A percentile compares a stretch with the other conserved stretches of the same genome.
phyloP scores from a whole-genome alignment of 2,329 filamentous ascomycete species.

The Alternaria arborescens region DNA sequence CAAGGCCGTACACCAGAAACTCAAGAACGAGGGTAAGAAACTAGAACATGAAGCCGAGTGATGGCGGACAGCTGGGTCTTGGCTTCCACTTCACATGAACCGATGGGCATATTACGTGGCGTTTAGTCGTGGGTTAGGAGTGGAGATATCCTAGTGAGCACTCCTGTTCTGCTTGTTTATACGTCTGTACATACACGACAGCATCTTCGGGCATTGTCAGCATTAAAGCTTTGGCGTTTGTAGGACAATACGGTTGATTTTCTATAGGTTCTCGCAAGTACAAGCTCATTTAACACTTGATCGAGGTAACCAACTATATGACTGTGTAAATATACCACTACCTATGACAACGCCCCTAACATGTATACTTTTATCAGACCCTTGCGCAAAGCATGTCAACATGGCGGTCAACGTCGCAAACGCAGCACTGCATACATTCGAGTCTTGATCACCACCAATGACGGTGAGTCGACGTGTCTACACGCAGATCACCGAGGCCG shows the following conservation, averaged over 20 bases:
- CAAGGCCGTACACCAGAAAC: conserved; percentile 59
- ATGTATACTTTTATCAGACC: not conserved
- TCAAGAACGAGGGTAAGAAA: conserved; percentile 62
- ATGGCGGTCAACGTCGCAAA: conserved; percentile 7
- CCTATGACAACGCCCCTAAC: conserved; percentile 4
- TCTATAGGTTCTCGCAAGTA: conserved; percentile 5
- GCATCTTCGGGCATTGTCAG: conserved; percentile 29
- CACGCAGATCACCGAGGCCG: not conserved
- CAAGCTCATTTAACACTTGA: conserved; percentile 6
- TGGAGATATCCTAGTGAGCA: conserved; percentile 30
- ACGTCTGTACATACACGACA: conserved; percentile 36
- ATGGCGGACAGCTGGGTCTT: not conserved
- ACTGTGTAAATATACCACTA: conserved; percentile 6
- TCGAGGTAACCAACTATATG: conserved; percentile 1
- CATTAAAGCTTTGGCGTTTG: conserved; percentile 34
- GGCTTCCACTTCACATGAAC: conserved; percentile 5
- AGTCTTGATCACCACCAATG: not conserved
- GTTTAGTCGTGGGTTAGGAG: conserved; percentile 26
- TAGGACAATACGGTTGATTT: conserved; percentile 10
- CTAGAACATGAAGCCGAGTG: conserved; percentile 29
- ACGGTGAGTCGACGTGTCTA: not conserved
- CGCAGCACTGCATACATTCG: not conserved
- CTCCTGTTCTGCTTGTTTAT: conserved; percentile 26
- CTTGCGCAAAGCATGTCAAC: conserved; percentile 8
- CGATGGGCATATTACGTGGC: conserved; percentile 21